Percentiles rank a stretch among this genome's conserved stretches.
Evolutionary conservation across 352 stramenopile species (phyloP).

Genomic region (Phytophthora constricta): DNA sequence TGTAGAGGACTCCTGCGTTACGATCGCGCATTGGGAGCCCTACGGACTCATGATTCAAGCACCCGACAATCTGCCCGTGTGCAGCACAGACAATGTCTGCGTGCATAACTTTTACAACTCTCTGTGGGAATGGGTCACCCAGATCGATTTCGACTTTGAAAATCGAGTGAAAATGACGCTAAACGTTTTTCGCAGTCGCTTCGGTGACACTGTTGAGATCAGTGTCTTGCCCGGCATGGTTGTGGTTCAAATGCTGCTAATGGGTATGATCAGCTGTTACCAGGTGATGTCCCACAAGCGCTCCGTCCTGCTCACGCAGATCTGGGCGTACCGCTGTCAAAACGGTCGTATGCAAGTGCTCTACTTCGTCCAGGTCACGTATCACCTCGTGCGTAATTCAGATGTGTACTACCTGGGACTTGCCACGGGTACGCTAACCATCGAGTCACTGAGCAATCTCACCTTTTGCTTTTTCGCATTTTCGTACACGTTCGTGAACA

Average conservation of each 20-base stretch:
- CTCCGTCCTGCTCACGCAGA: conserved; percentile 15
- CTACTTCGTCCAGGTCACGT: conserved; percentile 11
- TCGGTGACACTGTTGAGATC: conserved; percentile 1
- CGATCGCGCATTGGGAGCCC: neutral
- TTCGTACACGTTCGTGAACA: conserved; percentile 18
- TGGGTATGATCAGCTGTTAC: conserved; percentile 12
- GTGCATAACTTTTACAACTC: conserved; percentile 5
- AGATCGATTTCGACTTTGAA: neutral
- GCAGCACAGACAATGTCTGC: neutral
- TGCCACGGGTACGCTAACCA: conserved; percentile 9
- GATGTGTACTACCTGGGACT: conserved; percentile 19
- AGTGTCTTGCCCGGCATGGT: conserved; percentile 14
- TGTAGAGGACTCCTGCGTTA: neutral
- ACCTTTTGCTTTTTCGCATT: conserved; percentile 17
- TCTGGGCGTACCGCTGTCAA: too few relatives aligned
- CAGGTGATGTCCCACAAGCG: conserved; percentile 22
- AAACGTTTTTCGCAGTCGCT: conserved; percentile 7
- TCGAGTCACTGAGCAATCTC: conserved; percentile 9
- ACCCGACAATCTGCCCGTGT: conserved; percentile 1
- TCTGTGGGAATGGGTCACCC: neutral
- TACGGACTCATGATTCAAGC: conserved; percentile 10
- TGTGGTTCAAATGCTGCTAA: conserved; percentile 15
- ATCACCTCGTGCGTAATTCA: conserved; percentile 15
- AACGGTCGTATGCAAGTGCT: conserved; percentile 12
- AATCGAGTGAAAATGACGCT: neutral